Base-by-base conservation (phyloP, 768 basidiomycete genomes). In the Phylloporus sp. region DNA sequence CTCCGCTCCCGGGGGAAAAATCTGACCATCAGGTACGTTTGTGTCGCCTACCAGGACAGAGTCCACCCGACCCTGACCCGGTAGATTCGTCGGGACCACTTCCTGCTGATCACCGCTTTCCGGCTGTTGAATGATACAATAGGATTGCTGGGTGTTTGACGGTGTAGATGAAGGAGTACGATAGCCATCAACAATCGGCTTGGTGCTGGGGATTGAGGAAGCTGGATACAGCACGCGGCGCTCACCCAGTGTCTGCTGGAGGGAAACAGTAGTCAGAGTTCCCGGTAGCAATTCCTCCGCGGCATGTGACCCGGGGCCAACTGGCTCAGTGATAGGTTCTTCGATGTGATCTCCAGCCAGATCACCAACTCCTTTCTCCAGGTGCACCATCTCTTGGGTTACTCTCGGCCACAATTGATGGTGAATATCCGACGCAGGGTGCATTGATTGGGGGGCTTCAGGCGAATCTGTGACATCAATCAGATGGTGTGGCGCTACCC, bases 1-100 rank as follows among this genome's bases (percentile, higher is more conserved):
- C 61, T 87, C 86, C 0, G 86, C 87, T 27, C 90, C 90, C 7
- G 87, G 81, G 24, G 87, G 86, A 60, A 91, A 85, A 39, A 76
- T 57, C 55, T 89, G 86, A 1, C 88, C 89, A 54, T 86, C 82
- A 5, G 77, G 71, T 40, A 88, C 82, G 27, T 86, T 90, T 32
- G 81, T 72, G 59, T 90, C 84, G 28, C 72, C 71, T 6, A 90
- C 49, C 50, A 83, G 83, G 6, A 68, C 68, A 4, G 86, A 84
- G 29, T 71, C 71, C 48, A 85, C 58, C 17, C 22, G 7, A 5
- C 11, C 28, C 29, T 48, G 39, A 13, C 1, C 38, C 1, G 39
- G 33, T 17, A 22, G 18, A 28, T 44, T 38, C 41, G 41, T 23
- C 5, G 8, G 1, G 13, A 21, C 36, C 5, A 17, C 13, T 32